Evolutionary conservation across 1,284 basidiomycete species (phyloP).

Genomic region (Golubevia sp.): DNA sequence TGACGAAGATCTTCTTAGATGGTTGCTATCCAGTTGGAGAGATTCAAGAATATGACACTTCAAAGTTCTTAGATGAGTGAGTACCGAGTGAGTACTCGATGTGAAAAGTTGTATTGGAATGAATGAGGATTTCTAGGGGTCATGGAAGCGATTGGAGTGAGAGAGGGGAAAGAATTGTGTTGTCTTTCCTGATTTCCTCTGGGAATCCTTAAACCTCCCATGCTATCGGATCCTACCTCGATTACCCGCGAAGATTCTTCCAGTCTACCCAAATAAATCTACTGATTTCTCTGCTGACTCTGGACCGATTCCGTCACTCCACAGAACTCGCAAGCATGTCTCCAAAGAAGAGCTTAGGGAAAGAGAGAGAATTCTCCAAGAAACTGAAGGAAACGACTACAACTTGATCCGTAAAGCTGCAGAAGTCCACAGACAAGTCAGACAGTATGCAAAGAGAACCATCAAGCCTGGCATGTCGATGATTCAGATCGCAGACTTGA

Average conservation of each 20-base stretch:
- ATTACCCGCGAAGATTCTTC: neutral
- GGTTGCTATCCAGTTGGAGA: slow-evolving; percentile 90
- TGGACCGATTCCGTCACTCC: slow-evolving; percentile 9
- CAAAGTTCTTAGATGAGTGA: slow-evolving; percentile 71
- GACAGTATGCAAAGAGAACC: slow-evolving; percentile 44
- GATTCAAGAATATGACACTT: slow-evolving; percentile 77
- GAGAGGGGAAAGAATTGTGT: no score
- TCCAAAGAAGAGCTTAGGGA: slow-evolving; percentile 90
- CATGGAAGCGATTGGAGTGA: no score
- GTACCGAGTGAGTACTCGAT: slow-evolving; percentile 18
- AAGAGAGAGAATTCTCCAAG: slow-evolving; percentile 69
- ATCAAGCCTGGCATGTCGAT: slow-evolving; percentile 60
- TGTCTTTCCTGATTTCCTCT: no score
- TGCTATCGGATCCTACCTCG: neutral
- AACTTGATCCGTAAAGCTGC: slow-evolving; percentile 53
- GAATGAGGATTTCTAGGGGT: no score
- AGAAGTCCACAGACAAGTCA: slow-evolving; percentile 56
- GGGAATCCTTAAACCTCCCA: no score
- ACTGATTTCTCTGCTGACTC: slow-evolving; percentile 6
- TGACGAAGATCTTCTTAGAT: slow-evolving; percentile 85
- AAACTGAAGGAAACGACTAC: slow-evolving; percentile 64
- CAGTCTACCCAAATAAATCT: neutral
- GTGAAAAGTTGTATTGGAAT: neutral
- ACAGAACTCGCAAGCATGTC: slow-evolving; percentile 80
- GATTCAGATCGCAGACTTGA: slow-evolving; percentile 54